Evolutionary conservation across 2,329 filamentous ascomycete genomes (phyloP).

Genomic region (Neoscytalidium dimidiatum): DNA sequence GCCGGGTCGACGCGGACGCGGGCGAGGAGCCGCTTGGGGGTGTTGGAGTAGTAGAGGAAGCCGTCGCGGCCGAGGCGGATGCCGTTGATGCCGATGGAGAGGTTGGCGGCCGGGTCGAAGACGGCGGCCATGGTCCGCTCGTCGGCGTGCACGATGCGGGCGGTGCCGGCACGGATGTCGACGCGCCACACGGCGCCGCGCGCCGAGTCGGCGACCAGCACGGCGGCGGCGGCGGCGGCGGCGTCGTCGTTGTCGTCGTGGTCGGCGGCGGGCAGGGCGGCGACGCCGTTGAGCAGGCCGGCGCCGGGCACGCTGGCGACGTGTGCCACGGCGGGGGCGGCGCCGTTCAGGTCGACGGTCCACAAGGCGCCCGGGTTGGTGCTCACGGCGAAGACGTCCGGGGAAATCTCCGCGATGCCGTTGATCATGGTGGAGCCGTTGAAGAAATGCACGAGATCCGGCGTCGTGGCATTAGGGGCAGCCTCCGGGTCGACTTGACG

Average conservation of each 20-base stretch:
- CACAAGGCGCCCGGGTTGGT: conserved; percentile 23
- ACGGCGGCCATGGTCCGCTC: not conserved
- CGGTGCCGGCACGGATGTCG: not conserved
- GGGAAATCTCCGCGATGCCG: conserved; percentile 38
- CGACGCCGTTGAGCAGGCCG: not conserved
- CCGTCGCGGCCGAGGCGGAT: not conserved
- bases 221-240: not conserved
- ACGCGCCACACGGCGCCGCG: not conserved
- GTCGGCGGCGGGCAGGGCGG: not conserved
- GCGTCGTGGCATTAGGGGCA: not conserved
- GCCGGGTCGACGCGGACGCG: not conserved
- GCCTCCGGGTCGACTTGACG: conserved; percentile 34
- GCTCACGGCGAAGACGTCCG: conserved; percentile 33
- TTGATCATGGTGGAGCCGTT: conserved; percentile 25
- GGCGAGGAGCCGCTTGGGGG: not conserved
- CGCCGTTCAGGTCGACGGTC: not conserved
- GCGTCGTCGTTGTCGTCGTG: not conserved
- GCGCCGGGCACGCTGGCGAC: not conserved
- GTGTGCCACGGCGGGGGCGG: not conserved
- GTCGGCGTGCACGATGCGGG: not conserved
- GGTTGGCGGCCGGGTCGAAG: too few species aligned
- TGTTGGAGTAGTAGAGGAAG: not conserved
- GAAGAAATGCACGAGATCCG: conserved; percentile 33
- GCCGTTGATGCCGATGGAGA: not conserved
- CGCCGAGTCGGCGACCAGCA: not conserved